phyloP scores from a whole-genome alignment of 2,329 filamentous ascomycete genomes.

The Trichophyton schoenleinii region DNA sequence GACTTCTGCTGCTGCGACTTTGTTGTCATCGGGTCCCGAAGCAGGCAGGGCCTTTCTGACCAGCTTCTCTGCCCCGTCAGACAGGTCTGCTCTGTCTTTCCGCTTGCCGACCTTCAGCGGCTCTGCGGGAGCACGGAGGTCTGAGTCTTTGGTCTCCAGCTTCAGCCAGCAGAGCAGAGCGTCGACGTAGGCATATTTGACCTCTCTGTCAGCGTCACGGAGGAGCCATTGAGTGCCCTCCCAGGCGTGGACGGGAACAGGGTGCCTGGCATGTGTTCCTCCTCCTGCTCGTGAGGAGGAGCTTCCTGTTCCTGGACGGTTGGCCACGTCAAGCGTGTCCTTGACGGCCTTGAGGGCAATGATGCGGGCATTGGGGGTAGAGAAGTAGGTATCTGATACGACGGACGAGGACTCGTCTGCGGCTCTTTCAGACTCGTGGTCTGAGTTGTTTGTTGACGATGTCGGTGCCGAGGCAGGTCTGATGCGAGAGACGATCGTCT shows the following conservation, averaged over 20 bases:
- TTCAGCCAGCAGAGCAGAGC: slow-evolving; percentile 74
- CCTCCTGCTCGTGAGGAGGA: slow-evolving; percentile 20
- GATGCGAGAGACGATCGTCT: slow-evolving; percentile 62
- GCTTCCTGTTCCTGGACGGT: slow-evolving; percentile 38
- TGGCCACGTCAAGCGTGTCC: slow-evolving; percentile 69
- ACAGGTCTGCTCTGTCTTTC: slow-evolving; percentile 25
- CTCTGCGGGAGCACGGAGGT: slow-evolving; percentile 52
- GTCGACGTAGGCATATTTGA: slow-evolving; percentile 75
- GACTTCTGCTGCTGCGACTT: slow-evolving; percentile 33
- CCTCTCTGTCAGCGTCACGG: slow-evolving; percentile 61
- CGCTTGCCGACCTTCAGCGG: slow-evolving; percentile 33
- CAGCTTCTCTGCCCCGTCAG: slow-evolving; percentile 26
- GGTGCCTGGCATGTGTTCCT: slow-evolving; percentile 56
- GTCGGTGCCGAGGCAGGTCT: slow-evolving; percentile 44
- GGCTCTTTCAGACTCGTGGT: background rate
- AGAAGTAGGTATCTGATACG: slow-evolving; percentile 48
- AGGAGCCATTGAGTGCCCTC: slow-evolving; percentile 93
- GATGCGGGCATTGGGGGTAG: slow-evolving; percentile 47
- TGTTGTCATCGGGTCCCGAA: slow-evolving; percentile 45
- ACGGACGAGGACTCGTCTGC: slow-evolving; percentile 30
- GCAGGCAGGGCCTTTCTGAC: slow-evolving; percentile 47
- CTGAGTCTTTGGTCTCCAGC: slow-evolving; percentile 57
- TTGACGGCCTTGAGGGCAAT: slow-evolving; percentile 68
- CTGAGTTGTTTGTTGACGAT: slow-evolving; percentile 19
- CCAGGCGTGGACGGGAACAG: slow-evolving; percentile 73